These are phyloP conservation scores for Spongispora temasekensis DNA, from an alignment of 1,284 basidiomycete genomes.

Conservation along the genomic window DNA sequence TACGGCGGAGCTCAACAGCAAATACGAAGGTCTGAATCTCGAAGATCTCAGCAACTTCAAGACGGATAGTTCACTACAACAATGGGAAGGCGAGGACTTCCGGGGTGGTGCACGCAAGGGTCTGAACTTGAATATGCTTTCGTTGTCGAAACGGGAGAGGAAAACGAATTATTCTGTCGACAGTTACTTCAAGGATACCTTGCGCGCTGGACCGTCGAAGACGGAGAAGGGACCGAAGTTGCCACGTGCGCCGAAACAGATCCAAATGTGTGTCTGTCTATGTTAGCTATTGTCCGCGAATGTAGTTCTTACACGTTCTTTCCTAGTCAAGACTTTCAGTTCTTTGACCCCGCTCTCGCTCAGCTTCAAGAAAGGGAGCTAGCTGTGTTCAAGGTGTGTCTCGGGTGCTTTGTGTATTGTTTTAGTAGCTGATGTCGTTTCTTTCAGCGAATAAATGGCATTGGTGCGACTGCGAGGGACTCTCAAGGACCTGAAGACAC, in stretches of 20 bases:
- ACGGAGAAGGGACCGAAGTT: conserved; percentile 83
- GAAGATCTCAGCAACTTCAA: conserved; percentile 99
- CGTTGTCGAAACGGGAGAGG: conserved; percentile 93
- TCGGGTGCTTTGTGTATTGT: no score
- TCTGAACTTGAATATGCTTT: conserved; percentile 81
- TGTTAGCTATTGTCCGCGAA: background rate
- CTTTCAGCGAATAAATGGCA: conserved; percentile 66
- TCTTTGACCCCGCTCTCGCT: conserved; percentile 84
- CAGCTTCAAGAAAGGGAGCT: conserved; percentile 90
- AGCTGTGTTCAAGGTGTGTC: conserved; percentile 73
- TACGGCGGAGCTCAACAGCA: conserved; percentile 86
- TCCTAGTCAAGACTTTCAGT: conserved; percentile 92
- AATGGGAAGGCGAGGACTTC: conserved; percentile 98
- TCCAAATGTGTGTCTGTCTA: conserved; percentile 63
- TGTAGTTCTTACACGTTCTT: background rate
- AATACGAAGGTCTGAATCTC: conserved; percentile 88
- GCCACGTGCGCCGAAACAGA: conserved; percentile 88
- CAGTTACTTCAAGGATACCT: conserved; percentile 91
- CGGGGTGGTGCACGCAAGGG: conserved; percentile 67
- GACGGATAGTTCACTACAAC: conserved; percentile 84
- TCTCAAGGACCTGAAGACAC: conserved; percentile 73
- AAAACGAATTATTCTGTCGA: conserved; percentile 97
- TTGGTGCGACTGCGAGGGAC: conserved; percentile 73
- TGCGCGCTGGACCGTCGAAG: conserved; percentile 79
- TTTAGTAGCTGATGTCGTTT: background rate